Base-by-base conservation (phyloP, 176 grass and related monocot species). In the Avena insularis region DNA sequence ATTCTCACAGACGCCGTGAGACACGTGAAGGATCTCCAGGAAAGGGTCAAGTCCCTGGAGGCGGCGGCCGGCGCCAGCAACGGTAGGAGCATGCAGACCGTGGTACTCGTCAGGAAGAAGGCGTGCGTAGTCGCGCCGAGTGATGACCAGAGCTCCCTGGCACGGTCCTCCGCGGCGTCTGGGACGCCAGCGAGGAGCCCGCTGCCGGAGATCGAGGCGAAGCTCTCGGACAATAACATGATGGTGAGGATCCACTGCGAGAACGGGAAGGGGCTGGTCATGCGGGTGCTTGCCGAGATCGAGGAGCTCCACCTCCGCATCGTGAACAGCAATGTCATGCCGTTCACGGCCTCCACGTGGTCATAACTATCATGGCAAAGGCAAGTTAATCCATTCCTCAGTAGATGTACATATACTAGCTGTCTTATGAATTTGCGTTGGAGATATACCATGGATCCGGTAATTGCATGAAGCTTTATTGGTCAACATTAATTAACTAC, bases 21-120 rank as follows among this genome's bases (percentile, higher is more conserved):
- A 45, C 85, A 93, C 43, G 86, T 95, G 16, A 91, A 91, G 83
- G 89, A 95, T 58, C 93, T 95, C 8, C 72, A 91, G 11, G 80
- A 71, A 21, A 95, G 87, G 88, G 13, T 93, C 76, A 93, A 86
- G 59, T 66, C 66, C 10, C 78, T 95, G 8, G 89, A 93, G 71
- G 23, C 57, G 12, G 68, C 60, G 65, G 11, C 20, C 2, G n/a
- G 40, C 70, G 78, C 60, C 58, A 36, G 74, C 65, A 47, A 12
- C 67, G 12, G 75, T 53, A 82, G 15, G 62, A 90, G 43, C 9
- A 31, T 31, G 13, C 16, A 91, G 10, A 81, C 84, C 3, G 80
- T 72, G 16, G 83, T 91, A 10, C 67, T 91, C 33, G 54, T 89
- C 54, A 91, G 89, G 43, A 94, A 66, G 27, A 9, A 48, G 46